A percentile compares a stretch with the other conserved stretches of the same genome.
Evolutionary conservation across 352 stramenopile species (phyloP).

Genomic region (Phytopythium delawarense): DNA sequence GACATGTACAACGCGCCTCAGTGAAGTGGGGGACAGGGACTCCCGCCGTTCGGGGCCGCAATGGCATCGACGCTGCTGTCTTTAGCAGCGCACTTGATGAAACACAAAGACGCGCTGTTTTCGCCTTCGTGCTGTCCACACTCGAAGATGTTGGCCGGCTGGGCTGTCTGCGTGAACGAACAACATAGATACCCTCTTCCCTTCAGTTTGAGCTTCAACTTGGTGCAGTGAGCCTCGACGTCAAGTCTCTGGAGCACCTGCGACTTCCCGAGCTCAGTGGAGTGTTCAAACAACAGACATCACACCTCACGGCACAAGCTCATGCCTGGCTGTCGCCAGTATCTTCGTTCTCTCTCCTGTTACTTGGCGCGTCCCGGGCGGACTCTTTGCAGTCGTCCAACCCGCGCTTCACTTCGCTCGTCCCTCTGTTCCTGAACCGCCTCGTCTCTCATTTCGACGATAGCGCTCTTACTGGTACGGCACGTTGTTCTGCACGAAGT

Average conservation of each 20-base stretch:
- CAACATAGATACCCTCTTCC: background rate
- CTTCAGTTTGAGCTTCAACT: background rate
- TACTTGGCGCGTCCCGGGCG: background rate
- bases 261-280: background rate
- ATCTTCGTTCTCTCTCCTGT: background rate
- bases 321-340: background rate
- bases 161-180: background rate
- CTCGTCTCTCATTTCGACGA: constrained; percentile 1
- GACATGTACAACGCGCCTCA: constrained; percentile 88
- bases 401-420: background rate
- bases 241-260: background rate
- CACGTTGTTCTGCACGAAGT: constrained; percentile 65
- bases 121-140: background rate
- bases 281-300: too few species aligned
- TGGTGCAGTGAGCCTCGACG: background rate
- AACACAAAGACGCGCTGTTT: background rate
- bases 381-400: background rate
- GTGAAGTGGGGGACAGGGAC: constrained; percentile 24
- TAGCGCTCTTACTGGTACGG: constrained; percentile 47
- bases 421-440: background rate
- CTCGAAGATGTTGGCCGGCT: background rate
- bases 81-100: background rate
- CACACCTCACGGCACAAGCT: background rate
- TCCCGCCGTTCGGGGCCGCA: background rate
- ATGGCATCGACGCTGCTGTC: too few species aligned